Percentiles rank a stretch among this genome's conserved stretches.
These are phyloP conservation scores for Astrephomene gubernaculifera DNA, from an alignment of 139 green algal genomes.

Conservation along the genomic window DNA sequence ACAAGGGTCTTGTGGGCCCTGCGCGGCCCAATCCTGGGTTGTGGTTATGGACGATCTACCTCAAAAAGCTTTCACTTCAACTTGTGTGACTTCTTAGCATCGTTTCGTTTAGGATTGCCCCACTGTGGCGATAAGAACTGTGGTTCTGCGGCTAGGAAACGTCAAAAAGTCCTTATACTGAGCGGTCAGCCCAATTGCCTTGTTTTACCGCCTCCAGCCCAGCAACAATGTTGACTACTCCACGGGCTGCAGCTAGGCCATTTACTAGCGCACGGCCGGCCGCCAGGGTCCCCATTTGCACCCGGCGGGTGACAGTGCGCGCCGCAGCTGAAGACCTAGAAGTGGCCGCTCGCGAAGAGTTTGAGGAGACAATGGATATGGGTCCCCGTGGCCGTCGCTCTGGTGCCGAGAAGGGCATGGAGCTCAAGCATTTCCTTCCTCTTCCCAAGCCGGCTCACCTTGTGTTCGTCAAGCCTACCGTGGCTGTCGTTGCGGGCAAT, in stretches of 20 bases:
- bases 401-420: conserved; percentile 42
- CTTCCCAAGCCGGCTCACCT: conserved; percentile 72
- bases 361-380: conserved; percentile 3
- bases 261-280: conserved; percentile 41
- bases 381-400: conserved; percentile 21
- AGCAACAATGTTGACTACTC: conserved; percentile 23
- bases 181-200: no score
- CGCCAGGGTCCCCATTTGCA: conserved; percentile 19
- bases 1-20: background rate
- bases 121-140: no score
- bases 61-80: background rate
- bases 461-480: conserved; percentile 75
- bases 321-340: conserved; percentile 11
- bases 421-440: conserved; percentile 71
- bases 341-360: background rate
- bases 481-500: conserved; percentile 66
- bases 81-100: background rate
- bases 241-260: conserved; percentile 30
- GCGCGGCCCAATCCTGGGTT: background rate
- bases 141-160: background rate
- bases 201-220: no score
- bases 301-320: conserved; percentile 30
- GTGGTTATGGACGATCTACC: background rate
- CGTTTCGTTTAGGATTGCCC: background rate
- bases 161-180: background rate